These are phyloP conservation scores for Yamadazyma aaseri DNA, from an alignment of 1,139 yeast genomes.

Conservation along the genomic window DNA sequence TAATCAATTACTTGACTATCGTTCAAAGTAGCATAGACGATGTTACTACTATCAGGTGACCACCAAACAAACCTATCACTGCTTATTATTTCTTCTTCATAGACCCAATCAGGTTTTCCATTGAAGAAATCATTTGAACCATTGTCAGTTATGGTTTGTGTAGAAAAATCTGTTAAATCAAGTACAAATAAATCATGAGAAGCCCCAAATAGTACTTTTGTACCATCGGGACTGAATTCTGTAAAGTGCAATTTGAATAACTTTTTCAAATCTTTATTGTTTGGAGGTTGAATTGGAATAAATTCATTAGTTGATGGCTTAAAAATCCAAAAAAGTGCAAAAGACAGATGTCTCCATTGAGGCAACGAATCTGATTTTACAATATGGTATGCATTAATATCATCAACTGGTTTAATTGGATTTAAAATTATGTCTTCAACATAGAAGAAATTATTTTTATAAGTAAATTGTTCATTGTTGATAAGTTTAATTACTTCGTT, in stretches of 20 bases:
- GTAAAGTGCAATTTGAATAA: slow-evolving; percentile 40
- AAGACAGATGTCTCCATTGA: slow-evolving; percentile 45
- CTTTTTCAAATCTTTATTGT: slow-evolving; percentile 7
- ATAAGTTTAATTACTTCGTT: slow-evolving; percentile 19
- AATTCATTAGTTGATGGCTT: slow-evolving; percentile 20
- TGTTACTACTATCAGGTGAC: slow-evolving; percentile 67
- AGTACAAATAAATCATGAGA: slow-evolving; percentile 44
- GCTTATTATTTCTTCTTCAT: slow-evolving; percentile 85
- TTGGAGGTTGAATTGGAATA: slow-evolving; percentile 26
- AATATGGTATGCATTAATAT: slow-evolving; percentile 28
- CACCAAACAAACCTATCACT: slow-evolving; percentile 79
- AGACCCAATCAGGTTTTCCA: slow-evolving; percentile 95
- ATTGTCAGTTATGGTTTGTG: slow-evolving; percentile 56
- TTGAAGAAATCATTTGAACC: slow-evolving; percentile 71
- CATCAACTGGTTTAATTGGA: slow-evolving; percentile 32
- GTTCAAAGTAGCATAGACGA: slow-evolving; percentile 67
- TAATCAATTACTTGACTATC: slow-evolving; percentile 70
- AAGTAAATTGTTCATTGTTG: slow-evolving; percentile 27
- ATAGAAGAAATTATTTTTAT: slow-evolving; percentile 33
- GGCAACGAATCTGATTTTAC: slow-evolving; percentile 28
- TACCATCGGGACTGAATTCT: slow-evolving; percentile 41
- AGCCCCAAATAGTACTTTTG: slow-evolving; percentile 32
- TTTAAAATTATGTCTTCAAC: slow-evolving; percentile 30
- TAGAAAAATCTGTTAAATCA: slow-evolving; percentile 23
- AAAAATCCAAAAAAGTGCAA: slow-evolving; percentile 41